Percentiles rank a stretch among this genome's conserved stretches.
Conservation (phyloP, 2,329 filamentous ascomycete genomes). For the Coniochaeta sp. region DNA sequence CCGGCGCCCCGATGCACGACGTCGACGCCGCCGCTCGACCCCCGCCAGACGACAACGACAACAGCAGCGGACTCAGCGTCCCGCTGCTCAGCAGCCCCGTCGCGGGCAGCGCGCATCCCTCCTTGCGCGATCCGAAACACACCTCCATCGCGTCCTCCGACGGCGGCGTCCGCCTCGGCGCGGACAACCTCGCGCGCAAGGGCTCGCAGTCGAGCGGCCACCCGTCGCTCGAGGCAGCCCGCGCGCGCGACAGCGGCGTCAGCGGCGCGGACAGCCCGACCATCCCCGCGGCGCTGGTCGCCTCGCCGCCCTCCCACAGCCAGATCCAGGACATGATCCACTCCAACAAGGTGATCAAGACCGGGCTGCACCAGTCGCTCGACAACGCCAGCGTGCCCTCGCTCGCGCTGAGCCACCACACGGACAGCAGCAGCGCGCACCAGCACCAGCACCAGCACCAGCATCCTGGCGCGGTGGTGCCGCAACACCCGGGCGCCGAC, state of each 20-base stretch:
- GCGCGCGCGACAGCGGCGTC: slow-evolving; percentile 24
- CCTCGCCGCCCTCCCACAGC: slow-evolving; percentile 42
- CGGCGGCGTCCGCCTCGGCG: slow-evolving; percentile 6
- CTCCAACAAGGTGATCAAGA: slow-evolving; percentile 51
- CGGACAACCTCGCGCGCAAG: slow-evolving; percentile 20
- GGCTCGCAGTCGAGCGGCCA: slow-evolving; percentile 44
- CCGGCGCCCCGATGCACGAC: background rate
- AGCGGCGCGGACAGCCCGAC: slow-evolving; percentile 56
- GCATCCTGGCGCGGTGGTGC: no score
- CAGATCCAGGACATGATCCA: slow-evolving; percentile 55
- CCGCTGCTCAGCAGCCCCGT: background rate
- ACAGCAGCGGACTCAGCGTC: background rate
- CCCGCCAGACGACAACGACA: slow-evolving; percentile 6
- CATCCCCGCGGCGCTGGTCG: slow-evolving; percentile 38
- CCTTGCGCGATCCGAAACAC: background rate
- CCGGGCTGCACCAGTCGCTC: slow-evolving; percentile 45
- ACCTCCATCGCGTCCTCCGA: background rate
- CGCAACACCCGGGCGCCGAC: slow-evolving; percentile 18
- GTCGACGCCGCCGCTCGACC: slow-evolving; percentile 3
- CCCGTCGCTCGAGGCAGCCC: slow-evolving; percentile 34
- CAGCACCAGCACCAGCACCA: no score
- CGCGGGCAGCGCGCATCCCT: background rate
- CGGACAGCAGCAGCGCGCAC: slow-evolving; percentile 35
- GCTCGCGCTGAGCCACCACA: slow-evolving; percentile 42
- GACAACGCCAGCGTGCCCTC: slow-evolving; percentile 53